phyloP scores from a whole-genome alignment of 768 basidiomycete species.

The Inosperma sp. region DNA sequence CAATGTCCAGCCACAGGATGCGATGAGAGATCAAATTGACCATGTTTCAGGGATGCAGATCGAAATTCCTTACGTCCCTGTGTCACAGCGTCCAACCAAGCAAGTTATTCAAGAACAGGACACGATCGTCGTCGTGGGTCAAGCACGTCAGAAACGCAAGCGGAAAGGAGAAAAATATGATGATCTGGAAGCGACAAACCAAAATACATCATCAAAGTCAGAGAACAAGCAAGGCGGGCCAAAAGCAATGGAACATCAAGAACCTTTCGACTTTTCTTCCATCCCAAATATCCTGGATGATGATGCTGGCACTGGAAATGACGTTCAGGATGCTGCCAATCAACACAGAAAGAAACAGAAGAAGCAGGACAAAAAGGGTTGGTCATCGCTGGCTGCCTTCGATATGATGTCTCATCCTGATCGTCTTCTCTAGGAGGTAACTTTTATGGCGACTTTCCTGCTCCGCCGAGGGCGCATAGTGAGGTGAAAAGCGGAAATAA shows the following conservation, averaged over 20 bases:
- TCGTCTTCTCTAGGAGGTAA: constrained; percentile 32
- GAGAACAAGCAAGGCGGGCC: constrained; percentile 20
- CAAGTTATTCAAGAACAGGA: constrained; percentile 50
- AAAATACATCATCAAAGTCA: constrained; percentile 3
- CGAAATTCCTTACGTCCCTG: constrained; percentile 80
- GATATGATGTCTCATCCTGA: constrained; percentile 3
- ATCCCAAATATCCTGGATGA: constrained; percentile 62
- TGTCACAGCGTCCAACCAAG: constrained; percentile 45
- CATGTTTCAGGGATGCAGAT: constrained; percentile 38
- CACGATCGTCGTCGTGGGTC: constrained; percentile 69
- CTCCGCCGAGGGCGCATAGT: constrained; percentile 59
- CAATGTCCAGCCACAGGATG: constrained; percentile 11
- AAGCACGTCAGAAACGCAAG: constrained; percentile 61
- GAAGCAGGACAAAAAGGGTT: constrained; percentile 30
- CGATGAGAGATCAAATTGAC: constrained; percentile 14
- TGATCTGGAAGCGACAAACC: no score
- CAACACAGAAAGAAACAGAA: constrained; percentile 52
- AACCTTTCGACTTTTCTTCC: constrained; percentile 63
- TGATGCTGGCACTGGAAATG: constrained; percentile 38
- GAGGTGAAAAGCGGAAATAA: constrained; percentile 67
- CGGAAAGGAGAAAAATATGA: constrained; percentile 25
- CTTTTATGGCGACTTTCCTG: constrained; percentile 56
- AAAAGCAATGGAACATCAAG: constrained; percentile 29
- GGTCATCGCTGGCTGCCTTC: constrained; percentile 6
- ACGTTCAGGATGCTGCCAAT: constrained; percentile 38